A percentile compares a stretch with the other conserved stretches of the same genome.
phyloP scores from a whole-genome alignment of 306 rosid species.

The Lagenaria siceraria region DNA sequence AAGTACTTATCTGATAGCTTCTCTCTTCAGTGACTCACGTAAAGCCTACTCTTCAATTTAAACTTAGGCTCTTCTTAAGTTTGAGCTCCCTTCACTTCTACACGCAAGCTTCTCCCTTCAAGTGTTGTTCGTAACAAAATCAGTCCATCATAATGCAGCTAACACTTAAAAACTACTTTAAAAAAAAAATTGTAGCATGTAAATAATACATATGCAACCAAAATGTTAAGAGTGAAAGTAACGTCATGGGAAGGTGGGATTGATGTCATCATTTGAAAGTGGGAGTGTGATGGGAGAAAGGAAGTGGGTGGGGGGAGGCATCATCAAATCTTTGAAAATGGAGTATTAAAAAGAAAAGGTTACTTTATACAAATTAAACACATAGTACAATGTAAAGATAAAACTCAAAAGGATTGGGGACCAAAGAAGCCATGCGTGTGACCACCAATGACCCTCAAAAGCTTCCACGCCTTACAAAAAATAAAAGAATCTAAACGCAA shows the following conservation, averaged over 20 bases:
- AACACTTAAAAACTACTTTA: no score
- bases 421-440: slow-evolving; percentile 67
- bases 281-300: slow-evolving; percentile 25
- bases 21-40: no score
- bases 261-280: slow-evolving; percentile 51
- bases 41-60: no score
- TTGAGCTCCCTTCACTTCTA: no score
- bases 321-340: slow-evolving; percentile 85
- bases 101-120: no score
- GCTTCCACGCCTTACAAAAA: slow-evolving; percentile 4
- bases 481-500: neutral
- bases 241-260: slow-evolving; percentile 84
- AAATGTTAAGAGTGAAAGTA: neutral
- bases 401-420: slow-evolving; percentile 28
- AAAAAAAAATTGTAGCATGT: no score
- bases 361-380: neutral
- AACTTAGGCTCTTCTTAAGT: no score
- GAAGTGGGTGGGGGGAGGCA: slow-evolving; percentile 43
- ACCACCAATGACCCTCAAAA: slow-evolving; percentile 46
- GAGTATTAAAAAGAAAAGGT: slow-evolving; percentile 11
- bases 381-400: slow-evolving; percentile 2
- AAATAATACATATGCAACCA: no score
- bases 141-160: no score
- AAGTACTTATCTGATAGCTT: no score
- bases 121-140: no score